A percentile compares a stretch with the other conserved stretches of the same genome.
These are phyloP conservation scores for Balakata baccata DNA, from an alignment of 345 rosid species.

Conservation along the genomic window DNA sequence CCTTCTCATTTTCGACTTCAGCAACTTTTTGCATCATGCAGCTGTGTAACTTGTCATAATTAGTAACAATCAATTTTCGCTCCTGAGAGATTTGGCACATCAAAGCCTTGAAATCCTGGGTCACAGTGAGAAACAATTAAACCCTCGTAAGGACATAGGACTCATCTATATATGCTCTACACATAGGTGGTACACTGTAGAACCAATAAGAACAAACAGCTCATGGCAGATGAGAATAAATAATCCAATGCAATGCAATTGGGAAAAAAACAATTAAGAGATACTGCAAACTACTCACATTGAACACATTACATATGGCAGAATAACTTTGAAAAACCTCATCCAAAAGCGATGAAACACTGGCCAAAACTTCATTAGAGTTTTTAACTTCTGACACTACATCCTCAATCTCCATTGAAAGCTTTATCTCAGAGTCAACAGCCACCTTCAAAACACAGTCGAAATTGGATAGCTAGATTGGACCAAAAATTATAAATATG, in stretches of 20 bases:
- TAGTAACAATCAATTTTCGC: constrained; percentile 41
- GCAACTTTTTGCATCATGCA: constrained; percentile 44
- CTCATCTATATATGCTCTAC: not conserved
- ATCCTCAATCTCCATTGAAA: constrained; percentile 54
- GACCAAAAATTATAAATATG: not conserved
- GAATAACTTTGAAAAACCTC: constrained; percentile 60
- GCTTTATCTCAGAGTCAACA: constrained; percentile 35
- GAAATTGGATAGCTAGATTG: constrained; percentile 19
- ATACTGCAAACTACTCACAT: constrained; percentile 47
- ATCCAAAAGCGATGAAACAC: constrained; percentile 45
- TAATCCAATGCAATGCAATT: not conserved
- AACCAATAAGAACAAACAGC: not conserved
- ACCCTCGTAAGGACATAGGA: constrained; percentile 3
- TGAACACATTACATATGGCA: constrained; percentile 34
- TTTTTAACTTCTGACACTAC: constrained; percentile 48
- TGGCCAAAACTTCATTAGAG: constrained; percentile 42
- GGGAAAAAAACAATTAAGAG: not conserved
- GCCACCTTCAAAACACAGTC: constrained; percentile 33
- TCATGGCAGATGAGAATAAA: not conserved
- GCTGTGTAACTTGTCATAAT: constrained; percentile 39
- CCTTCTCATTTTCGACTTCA: constrained; percentile 69
- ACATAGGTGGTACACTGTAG: not conserved
- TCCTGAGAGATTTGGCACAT: constrained; percentile 43
- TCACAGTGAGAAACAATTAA: constrained; percentile 9
- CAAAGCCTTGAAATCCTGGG: constrained; percentile 62